Percentiles rank a stretch among this genome's conserved stretches.
These are phyloP conservation scores for Entomortierella chlamydospora DNA, from an alignment of 192 early-diverging fungal species.

Conservation along the genomic window DNA sequence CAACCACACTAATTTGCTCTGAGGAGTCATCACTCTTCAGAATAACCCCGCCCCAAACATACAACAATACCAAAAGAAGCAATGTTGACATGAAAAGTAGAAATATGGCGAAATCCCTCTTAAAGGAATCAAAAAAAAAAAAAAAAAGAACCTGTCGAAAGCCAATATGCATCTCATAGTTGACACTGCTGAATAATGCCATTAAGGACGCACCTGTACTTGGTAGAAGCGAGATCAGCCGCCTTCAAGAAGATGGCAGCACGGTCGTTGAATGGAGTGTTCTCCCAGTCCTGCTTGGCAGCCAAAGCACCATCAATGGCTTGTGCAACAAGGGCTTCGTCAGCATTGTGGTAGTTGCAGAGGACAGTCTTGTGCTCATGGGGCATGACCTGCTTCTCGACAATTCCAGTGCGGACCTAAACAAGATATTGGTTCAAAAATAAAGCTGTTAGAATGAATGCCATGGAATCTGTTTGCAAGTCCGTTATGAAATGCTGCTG, in stretches of 20 bases:
- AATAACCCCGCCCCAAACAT: background rate
- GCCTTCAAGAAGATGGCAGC: conserved; percentile 97
- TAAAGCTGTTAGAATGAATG: too few relatives aligned
- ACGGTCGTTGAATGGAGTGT: conserved; percentile 93
- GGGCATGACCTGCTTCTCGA: conserved; percentile 82
- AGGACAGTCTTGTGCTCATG: conserved; percentile 85
- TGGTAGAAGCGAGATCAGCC: conserved; percentile 90
- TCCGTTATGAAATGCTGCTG: background rate
- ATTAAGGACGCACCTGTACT: conserved; percentile 80
- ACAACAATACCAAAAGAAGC: background rate
- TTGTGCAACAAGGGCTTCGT: conserved; percentile 72
- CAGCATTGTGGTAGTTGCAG: conserved; percentile 88
- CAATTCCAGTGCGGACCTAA: conserved; percentile 68
- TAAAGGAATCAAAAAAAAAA: background rate
- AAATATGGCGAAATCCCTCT: background rate
- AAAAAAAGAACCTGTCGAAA: conserved; percentile 2
- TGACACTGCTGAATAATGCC: background rate
- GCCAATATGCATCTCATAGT: background rate
- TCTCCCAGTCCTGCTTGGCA: conserved; percentile 92
- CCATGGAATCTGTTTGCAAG: too few relatives aligned
- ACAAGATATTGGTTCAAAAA: background rate
- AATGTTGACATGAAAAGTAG: background rate
- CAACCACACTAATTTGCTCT: conserved; percentile 3
- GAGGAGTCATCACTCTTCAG: conserved; percentile 7
- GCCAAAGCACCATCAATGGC: conserved; percentile 90